A percentile compares a stretch with the other conserved stretches of the same genome.
These are phyloP conservation scores for Cryphonectria radicalis DNA, from an alignment of 2,329 filamentous ascomycete species.

Conservation along the genomic window DNA sequence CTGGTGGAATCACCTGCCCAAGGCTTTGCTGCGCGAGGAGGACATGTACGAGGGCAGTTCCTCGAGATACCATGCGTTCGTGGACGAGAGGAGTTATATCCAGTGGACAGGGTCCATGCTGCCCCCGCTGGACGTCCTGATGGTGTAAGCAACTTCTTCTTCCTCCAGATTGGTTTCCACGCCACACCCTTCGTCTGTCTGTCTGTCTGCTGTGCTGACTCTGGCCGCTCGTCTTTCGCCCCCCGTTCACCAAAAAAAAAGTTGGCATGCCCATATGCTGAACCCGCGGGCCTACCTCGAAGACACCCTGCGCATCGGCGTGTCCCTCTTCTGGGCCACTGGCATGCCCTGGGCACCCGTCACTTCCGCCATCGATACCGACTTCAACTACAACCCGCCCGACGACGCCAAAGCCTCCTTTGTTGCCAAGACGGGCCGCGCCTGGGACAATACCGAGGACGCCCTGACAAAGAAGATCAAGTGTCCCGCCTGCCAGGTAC, in stretches of 20 bases:
- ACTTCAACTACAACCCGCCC: constrained; percentile 60
- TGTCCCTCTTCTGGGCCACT: constrained; percentile 60
- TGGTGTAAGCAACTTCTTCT: constrained; percentile 40
- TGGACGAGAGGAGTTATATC: constrained; percentile 34
- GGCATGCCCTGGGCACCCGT: constrained; percentile 70
- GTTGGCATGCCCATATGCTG: constrained; percentile 72
- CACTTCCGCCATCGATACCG: constrained; percentile 59
- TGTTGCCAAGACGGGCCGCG: constrained; percentile 48
- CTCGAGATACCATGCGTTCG: constrained; percentile 42
- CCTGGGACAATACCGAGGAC: constrained; percentile 66
- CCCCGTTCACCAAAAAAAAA: not conserved
- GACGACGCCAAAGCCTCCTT: constrained; percentile 52
- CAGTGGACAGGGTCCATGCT: constrained; percentile 49
- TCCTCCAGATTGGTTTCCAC: too few relatives aligned
- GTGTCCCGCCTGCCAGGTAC: constrained; percentile 59
- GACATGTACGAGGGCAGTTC: constrained; percentile 40
- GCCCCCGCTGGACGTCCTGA: constrained; percentile 55
- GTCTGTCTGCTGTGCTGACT: not conserved
- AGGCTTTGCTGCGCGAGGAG: constrained; percentile 39
- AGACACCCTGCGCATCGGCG: constrained; percentile 66
- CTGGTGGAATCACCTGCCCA: constrained; percentile 61
- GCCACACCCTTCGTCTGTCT: too few relatives aligned
- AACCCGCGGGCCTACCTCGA: constrained; percentile 77
- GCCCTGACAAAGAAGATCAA: constrained; percentile 48
- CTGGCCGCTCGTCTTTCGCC: constrained; percentile 9